Conservation (phyloP, 345 rosid genomes). For the Populus euphratica region DNA sequence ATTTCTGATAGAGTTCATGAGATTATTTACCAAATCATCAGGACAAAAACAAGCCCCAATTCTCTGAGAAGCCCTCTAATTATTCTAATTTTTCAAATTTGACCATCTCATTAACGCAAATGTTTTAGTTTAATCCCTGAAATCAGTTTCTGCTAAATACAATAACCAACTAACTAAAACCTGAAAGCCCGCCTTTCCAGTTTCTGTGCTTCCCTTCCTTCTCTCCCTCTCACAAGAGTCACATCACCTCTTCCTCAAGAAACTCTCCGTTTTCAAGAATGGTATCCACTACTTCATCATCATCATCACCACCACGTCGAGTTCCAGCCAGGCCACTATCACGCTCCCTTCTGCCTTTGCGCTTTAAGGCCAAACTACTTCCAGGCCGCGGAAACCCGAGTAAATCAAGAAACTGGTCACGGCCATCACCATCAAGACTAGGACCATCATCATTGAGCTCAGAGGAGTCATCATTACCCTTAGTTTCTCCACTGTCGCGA, state of each 20-base stretch:
- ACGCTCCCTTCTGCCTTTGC: background rate
- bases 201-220: background rate
- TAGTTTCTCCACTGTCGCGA: background rate
- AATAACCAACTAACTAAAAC: background rate
- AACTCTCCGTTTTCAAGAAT: background rate
- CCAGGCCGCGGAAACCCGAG: background rate
- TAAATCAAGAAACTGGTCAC: background rate
- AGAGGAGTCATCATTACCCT: background rate
- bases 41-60: too few relatives aligned
- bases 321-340: background rate
- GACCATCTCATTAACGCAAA: background rate
- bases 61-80: background rate
- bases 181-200: background rate
- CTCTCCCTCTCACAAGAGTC: background rate
- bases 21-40: too few relatives aligned
- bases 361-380: background rate
- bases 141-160: background rate
- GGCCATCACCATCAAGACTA: background rate
- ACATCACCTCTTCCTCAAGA: background rate
- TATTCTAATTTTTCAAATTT: background rate
- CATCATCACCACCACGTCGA: background rate
- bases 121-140: background rate
- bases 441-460: background rate
- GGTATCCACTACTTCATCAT: background rate
- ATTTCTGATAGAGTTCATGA: too few relatives aligned